These are phyloP conservation scores for Eucalyptus cloeziana DNA, from an alignment of 345 rosid genomes.

Conservation along the genomic window DNA sequence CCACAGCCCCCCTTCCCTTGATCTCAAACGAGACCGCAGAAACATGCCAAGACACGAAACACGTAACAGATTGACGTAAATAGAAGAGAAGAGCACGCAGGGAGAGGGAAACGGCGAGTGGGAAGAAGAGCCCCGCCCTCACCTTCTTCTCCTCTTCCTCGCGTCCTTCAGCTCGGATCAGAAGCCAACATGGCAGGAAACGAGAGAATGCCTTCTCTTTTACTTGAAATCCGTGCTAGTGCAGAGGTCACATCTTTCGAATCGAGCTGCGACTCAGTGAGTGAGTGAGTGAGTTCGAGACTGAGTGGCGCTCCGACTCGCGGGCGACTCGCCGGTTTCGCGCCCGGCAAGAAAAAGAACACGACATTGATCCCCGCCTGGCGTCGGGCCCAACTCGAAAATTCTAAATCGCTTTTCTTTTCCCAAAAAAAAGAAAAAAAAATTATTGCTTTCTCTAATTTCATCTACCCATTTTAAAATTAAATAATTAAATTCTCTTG, in stretches of 20 bases:
- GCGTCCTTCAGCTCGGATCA: neutral
- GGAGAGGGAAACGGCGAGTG: neutral
- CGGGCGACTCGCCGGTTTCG: neutral
- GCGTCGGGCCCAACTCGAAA: too few relatives aligned
- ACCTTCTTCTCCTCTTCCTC: neutral
- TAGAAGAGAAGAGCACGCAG: neutral
- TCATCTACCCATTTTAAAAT: neutral
- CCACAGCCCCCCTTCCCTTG: neutral
- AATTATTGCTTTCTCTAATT: neutral
- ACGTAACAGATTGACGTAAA: neutral
- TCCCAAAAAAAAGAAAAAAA: accelerated
- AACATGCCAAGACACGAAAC: neutral
- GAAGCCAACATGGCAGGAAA: neutral
- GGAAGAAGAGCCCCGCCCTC: neutral
- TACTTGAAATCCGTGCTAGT: neutral
- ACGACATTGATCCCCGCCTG: neutral
- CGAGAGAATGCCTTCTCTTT: neutral
- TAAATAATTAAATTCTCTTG: neutral
- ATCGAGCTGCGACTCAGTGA: neutral
- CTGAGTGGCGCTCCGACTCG: neutral
- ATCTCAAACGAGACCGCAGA: neutral
- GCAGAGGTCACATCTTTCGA: neutral
- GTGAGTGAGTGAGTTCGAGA: neutral
- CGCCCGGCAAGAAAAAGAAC: neutral
- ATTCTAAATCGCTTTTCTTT: neutral